Base-by-base conservation (phyloP, 1,284 basidiomycete species). In the Papiliotrema fonsecae region DNA sequence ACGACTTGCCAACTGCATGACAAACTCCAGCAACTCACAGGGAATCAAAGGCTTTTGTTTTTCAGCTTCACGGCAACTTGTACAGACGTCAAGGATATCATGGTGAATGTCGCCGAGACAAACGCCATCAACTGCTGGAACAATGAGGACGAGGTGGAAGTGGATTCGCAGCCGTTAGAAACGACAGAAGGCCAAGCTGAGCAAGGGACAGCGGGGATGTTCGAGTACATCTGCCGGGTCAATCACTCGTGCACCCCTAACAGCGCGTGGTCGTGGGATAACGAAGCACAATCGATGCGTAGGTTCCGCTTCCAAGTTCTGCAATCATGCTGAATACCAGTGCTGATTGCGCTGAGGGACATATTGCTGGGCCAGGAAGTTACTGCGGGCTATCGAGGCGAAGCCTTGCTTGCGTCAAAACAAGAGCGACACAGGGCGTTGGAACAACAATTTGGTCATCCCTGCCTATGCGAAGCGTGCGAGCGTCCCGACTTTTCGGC, bases 241-340 rank as follows among this genome's bases (percentile, higher is more conserved):
- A 43, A 43, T 31, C 42, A 43, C 24, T 43, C 27, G 3, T 43
- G 42, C 28, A n/a, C 42, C 6, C 27, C 42, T 6, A 43, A 43
- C 27, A 18, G 27, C 13, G 2, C 27, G 5, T 43, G 42, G 42
- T 11, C 18, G 4, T 43, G 42, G 42, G 19, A 35, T 19, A 16
- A 35, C 16, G 34, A 35, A 16, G 34, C 6, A 14, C 5, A 5
- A 19, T 19, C 16, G 34, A 14, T 35, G 6, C 16, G 34, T 35
- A 5, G 19, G 34, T 16, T 31, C 30, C 30, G 30, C 9, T 10
- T 31, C 30, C 30, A 16, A 31, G 30, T 10, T 31, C 10, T 31
- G 30, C 10, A 31, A 10, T 31, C 10, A 10, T 31, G 34, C 34
- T 35, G 4, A 35, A 14, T 5, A 4, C 6, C 34, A 35, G 34